phyloP scores from a whole-genome alignment of 805 yeast species.

The Pichia scutulata region DNA sequence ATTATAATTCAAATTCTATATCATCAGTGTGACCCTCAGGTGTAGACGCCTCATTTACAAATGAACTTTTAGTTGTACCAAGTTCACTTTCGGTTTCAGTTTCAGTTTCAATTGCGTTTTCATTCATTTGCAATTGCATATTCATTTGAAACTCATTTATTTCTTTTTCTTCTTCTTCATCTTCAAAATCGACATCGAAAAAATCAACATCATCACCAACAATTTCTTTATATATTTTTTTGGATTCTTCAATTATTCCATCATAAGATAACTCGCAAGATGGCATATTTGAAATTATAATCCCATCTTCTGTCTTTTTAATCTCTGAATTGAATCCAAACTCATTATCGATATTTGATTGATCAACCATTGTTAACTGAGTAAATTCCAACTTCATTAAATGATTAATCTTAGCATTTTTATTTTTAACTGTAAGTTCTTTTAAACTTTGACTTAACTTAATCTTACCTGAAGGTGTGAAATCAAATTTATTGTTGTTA shows the following conservation, averaged over 20 bases:
- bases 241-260: slow-evolving; percentile 80
- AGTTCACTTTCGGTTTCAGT: background rate
- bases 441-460: slow-evolving; percentile 80
- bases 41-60: background rate
- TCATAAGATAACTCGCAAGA: slow-evolving; percentile 85
- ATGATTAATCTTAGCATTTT: slow-evolving; percentile 48
- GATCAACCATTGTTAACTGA: slow-evolving; percentile 43
- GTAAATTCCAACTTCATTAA: slow-evolving; percentile 55
- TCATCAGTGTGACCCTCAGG: slow-evolving; percentile 27
- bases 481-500: slow-evolving; percentile 8
- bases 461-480: slow-evolving; percentile 40
- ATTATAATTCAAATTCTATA: slow-evolving; percentile 31
- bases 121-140: background rate
- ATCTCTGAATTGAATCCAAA: slow-evolving; percentile 22
- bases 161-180: slow-evolving; percentile 58
- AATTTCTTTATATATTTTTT: slow-evolving; percentile 61
- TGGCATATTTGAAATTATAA: slow-evolving; percentile 54
- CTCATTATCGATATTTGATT: slow-evolving; percentile 25
- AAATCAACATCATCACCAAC: slow-evolving; percentile 95
- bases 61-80: background rate
- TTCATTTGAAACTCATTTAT: background rate
- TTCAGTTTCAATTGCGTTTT: slow-evolving; percentile 12
- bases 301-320: slow-evolving; percentile 28
- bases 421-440: slow-evolving; percentile 64
- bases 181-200: slow-evolving; percentile 94